A percentile compares a stretch with the other conserved stretches of the same genome.
phyloP scores from a whole-genome alignment of 1,284 basidiomycete species.

The Ustilago hordei region DNA sequence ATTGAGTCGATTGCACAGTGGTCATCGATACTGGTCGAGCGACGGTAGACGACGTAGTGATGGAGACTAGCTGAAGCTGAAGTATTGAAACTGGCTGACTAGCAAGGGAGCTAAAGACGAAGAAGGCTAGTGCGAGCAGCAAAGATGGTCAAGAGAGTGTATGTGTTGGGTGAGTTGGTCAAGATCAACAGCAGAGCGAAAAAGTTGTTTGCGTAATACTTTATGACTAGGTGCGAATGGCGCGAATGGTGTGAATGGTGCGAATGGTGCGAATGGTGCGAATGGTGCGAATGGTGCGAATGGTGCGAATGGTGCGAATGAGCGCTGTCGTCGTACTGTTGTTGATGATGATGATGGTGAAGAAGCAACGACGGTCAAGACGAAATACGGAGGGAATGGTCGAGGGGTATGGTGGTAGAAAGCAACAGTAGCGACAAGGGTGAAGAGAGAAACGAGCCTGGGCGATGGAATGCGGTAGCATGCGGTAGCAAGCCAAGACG shows the following conservation, averaged over 20 bases:
- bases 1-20: not conserved
- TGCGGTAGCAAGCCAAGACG: conserved; percentile 12
- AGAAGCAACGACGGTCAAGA: not conserved
- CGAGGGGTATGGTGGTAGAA: conserved; percentile 5
- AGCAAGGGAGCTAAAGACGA: conserved; percentile 3
- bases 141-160: conserved; percentile 17
- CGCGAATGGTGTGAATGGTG: not conserved
- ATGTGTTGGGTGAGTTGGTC: not conserved
- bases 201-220: not conserved
- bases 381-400: conserved; percentile 5
- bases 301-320: not conserved
- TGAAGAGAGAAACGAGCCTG: conserved; percentile 12
- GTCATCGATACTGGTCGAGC: not conserved
- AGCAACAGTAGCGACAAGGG: conserved; percentile 15
- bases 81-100: not conserved
- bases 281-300: too few species aligned
- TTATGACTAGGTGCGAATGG: not conserved
- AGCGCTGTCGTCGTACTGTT: not conserved
- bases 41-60: not conserved
- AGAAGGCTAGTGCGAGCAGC: conserved; percentile 4
- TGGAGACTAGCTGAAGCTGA: not conserved
- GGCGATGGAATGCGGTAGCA: conserved; percentile 14
- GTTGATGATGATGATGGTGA: not conserved
- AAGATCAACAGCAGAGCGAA: conserved; percentile 2
- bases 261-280: not conserved